Conservation (phyloP, 352 stramenopile species). For the Pythium utonaiense region DNA sequence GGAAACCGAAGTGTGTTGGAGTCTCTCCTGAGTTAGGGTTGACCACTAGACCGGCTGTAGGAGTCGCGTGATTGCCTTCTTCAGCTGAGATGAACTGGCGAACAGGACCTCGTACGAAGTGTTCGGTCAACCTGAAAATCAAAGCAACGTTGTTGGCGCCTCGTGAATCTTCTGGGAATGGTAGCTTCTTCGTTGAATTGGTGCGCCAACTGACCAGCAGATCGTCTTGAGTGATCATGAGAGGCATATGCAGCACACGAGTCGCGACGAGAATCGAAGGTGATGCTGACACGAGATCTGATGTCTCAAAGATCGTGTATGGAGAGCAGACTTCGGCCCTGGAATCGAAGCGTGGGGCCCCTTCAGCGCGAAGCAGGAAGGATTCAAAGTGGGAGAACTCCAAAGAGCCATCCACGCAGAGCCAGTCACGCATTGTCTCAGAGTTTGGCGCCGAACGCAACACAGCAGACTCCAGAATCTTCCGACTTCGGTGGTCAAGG, state of each 20-base stretch:
- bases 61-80: not conserved
- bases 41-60: not conserved
- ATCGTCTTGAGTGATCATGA: not conserved
- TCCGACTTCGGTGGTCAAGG: not conserved
- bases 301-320: constrained; percentile 16
- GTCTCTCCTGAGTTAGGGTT: not conserved
- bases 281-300: constrained; percentile 1
- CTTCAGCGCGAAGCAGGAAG: not conserved
- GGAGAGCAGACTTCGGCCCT: not conserved
- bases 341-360: not conserved
- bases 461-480: not conserved
- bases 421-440: not conserved
- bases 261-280: constrained; percentile 7
- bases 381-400: not conserved
- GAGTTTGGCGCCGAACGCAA: not conserved
- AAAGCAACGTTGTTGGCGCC: constrained; percentile 12
- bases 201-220: constrained; percentile 10
- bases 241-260: constrained; percentile 9
- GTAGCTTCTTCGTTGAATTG: constrained; percentile 11
- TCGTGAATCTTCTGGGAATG: constrained; percentile 20
- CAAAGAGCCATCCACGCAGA: constrained; percentile 15
- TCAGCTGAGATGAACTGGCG: constrained; percentile 13
- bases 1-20: constrained; percentile 26
- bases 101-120: constrained; percentile 5
- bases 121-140: constrained; percentile 12